phyloP scores from a whole-genome alignment of 306 rosid species.

The Benincasa hispida region DNA sequence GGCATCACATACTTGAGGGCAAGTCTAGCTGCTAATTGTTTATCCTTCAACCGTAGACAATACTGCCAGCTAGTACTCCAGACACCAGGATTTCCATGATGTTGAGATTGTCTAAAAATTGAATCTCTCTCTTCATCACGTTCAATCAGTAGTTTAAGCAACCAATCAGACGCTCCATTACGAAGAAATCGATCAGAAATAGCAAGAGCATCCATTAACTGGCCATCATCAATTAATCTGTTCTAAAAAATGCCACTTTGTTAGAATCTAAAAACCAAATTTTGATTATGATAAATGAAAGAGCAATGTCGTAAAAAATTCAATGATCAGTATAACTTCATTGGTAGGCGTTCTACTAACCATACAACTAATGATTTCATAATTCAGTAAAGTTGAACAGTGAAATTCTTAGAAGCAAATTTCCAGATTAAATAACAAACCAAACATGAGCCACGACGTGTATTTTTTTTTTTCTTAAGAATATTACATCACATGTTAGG shows the following conservation, averaged over 20 bases:
- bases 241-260: neutral
- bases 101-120: slow-evolving; percentile 40
- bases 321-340: neutral
- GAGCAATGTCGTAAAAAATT: no score
- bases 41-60: slow-evolving; percentile 90
- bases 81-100: slow-evolving; percentile 39
- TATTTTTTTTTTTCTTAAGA: neutral
- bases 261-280: neutral
- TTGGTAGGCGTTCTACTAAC: no score
- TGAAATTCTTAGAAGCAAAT: neutral
- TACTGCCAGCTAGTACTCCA: slow-evolving; percentile 96
- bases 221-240: slow-evolving; percentile 82
- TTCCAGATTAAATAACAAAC: neutral
- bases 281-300: neutral
- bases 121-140: slow-evolving; percentile 49
- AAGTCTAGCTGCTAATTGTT: slow-evolving; percentile 82
- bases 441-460: neutral
- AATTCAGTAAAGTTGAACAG: neutral
- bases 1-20: slow-evolving; percentile 56
- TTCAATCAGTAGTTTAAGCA: slow-evolving; percentile 83
- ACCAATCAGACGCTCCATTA: slow-evolving; percentile 80
- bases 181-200: slow-evolving; percentile 95
- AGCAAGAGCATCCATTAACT: slow-evolving; percentile 93
- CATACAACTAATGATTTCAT: neutral
- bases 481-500: neutral